Percentiles rank a stretch among this genome's conserved stretches.
Conservation (phyloP, 495 filamentous ascomycete species). For the Aspergillus avenaceus region DNA sequence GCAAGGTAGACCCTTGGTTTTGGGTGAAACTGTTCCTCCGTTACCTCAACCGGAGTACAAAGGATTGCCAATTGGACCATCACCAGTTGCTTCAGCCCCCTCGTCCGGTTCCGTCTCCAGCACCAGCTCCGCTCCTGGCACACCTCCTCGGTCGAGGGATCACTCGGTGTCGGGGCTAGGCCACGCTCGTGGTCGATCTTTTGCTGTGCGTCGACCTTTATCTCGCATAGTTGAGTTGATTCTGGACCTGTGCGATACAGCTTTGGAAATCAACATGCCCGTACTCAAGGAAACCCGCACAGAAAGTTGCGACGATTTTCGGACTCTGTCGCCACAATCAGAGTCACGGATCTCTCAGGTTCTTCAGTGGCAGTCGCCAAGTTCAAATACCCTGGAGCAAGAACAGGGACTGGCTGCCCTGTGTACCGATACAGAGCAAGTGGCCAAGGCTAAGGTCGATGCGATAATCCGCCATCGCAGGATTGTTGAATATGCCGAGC, state of each 20-base stretch:
- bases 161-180: slow-evolving; percentile 67
- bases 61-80: slow-evolving; percentile 79
- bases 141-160: slow-evolving; percentile 72
- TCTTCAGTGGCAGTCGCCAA: slow-evolving; percentile 90
- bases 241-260: slow-evolving; percentile 91
- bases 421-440: slow-evolving; percentile 79
- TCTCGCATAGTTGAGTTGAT: slow-evolving; percentile 91
- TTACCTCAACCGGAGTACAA: slow-evolving; percentile 80
- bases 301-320: slow-evolving; percentile 65
- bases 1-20: slow-evolving; percentile 57
- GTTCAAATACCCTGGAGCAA: slow-evolving; percentile 85
- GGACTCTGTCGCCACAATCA: slow-evolving; percentile 91
- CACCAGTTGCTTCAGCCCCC: slow-evolving; percentile 41
- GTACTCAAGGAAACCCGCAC: slow-evolving; percentile 76
- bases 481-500: slow-evolving; percentile 93
- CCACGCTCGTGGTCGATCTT: slow-evolving; percentile 72
- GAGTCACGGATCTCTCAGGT: slow-evolving; percentile 91
- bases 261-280: slow-evolving; percentile 89
- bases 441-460: slow-evolving; percentile 84
- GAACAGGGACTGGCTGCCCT: slow-evolving; percentile 87
- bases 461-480: slow-evolving; percentile 84
- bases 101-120: slow-evolving; percentile 60
- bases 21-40: slow-evolving; percentile 50
- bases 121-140: slow-evolving; percentile 65
- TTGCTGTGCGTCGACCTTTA: slow-evolving; percentile 83